A percentile compares a stretch with the other conserved stretches of the same genome.
Conservation (phyloP, 768 basidiomycete species). For the Boletus rex-veris region DNA sequence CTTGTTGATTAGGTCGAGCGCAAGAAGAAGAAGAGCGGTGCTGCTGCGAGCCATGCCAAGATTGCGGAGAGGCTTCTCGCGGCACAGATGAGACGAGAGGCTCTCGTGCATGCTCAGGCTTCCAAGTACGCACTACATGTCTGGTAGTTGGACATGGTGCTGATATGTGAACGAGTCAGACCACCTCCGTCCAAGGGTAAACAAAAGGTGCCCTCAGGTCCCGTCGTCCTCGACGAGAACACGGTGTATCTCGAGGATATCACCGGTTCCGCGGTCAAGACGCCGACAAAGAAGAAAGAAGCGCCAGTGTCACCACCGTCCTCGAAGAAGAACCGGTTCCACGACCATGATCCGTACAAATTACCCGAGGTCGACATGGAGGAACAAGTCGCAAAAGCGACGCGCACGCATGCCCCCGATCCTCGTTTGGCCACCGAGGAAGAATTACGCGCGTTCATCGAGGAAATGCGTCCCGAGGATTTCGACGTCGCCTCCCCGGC, state of each 20-base stretch:
- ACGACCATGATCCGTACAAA: constrained; percentile 89
- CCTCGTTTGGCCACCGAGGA: constrained; percentile 95
- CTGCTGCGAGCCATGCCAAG: constrained; percentile 78
- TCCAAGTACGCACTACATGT: constrained; percentile 36
- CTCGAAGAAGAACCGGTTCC: constrained; percentile 60
- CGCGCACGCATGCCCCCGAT: constrained; percentile 64
- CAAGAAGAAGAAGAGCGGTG: constrained; percentile 88
- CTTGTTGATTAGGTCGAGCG: constrained; percentile 62
- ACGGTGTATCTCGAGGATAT: constrained; percentile 90
- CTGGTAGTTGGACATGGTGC: background rate
- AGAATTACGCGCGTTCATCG: constrained; percentile 88
- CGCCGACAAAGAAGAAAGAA: constrained; percentile 38
- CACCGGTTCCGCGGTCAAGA: constrained; percentile 49
- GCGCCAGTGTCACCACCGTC: constrained; percentile 41
- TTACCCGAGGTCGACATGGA: constrained; percentile 81
- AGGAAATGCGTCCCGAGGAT: constrained; percentile 94
- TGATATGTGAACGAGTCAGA: constrained; percentile 8
- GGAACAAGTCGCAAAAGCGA: constrained; percentile 57
- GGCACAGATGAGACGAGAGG: constrained; percentile 88
- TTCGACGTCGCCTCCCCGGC: constrained; percentile 88
- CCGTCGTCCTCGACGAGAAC: constrained; percentile 60
- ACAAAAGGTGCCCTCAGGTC: constrained; percentile 42
- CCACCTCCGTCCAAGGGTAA: constrained; percentile 39
- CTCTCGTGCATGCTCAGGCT: constrained; percentile 59
- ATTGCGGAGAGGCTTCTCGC: constrained; percentile 90